A percentile compares a stretch with the other conserved stretches of the same genome.
These are phyloP conservation scores for Coniferiporia sulphurascens DNA, from an alignment of 1,284 basidiomycete species.

Conservation along the genomic window DNA sequence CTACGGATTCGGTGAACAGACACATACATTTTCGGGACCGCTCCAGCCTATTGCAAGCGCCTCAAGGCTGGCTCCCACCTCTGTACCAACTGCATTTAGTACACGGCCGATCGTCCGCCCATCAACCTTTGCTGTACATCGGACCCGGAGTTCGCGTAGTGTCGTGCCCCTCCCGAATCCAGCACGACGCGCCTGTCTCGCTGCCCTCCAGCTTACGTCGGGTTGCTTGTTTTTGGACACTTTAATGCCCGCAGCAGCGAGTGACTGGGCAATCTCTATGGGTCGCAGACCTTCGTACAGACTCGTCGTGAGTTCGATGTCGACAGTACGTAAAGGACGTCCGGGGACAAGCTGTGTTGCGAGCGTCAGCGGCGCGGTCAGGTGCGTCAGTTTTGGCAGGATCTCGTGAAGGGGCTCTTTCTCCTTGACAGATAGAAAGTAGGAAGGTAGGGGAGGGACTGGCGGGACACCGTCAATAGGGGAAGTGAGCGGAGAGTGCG, in stretches of 20 bases:
- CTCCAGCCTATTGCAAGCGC: conserved; percentile 13
- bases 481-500: conserved; percentile 4
- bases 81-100: conserved; percentile 9
- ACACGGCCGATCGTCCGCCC: conserved; percentile 11
- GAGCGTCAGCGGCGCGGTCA: conserved; percentile 13
- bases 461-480: conserved; percentile 6
- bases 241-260: not conserved
- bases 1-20: not conserved
- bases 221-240: not conserved
- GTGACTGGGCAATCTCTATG: conserved; percentile 4
- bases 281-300: conserved; percentile 15
- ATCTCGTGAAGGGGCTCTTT: not conserved
- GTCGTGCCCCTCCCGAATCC: not conserved
- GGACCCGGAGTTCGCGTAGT: conserved; percentile 8
- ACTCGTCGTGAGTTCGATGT: conserved; percentile 13
- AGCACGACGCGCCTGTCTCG: not conserved
- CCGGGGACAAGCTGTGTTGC: conserved; percentile 15
- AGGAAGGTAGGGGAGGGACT: conserved; percentile 9
- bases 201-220: conserved; percentile 3
- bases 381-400: conserved; percentile 8
- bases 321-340: conserved; percentile 10
- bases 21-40: conserved; percentile 10
- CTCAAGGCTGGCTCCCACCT: conserved; percentile 11
- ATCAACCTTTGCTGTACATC: conserved; percentile 17
- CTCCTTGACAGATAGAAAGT: not conserved